A percentile compares a stretch with the other conserved stretches of the same genome.
These are phyloP conservation scores for Eutrema yunnanense DNA, from an alignment of 345 rosid species.

Conservation along the genomic window DNA sequence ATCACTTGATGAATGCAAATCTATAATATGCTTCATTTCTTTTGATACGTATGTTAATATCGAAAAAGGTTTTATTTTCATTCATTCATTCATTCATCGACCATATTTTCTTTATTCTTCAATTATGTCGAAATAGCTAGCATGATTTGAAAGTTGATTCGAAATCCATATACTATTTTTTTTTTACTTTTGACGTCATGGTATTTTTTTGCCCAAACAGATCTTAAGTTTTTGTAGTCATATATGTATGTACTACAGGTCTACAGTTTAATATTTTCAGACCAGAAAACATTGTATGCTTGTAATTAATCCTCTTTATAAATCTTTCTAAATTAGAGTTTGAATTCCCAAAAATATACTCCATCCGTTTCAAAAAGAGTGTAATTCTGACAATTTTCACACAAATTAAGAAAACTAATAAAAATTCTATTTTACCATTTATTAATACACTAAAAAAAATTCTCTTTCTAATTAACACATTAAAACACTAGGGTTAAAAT, in stretches of 20 bases:
- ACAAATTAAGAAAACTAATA: too few species aligned
- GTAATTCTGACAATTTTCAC: too few species aligned
- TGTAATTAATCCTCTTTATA: neutral
- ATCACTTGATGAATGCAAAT: conserved; percentile 13
- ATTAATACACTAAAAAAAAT: too few species aligned
- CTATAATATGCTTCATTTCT: conserved; percentile 14
- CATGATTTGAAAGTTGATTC: conserved; percentile 11
- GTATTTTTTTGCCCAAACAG: neutral
- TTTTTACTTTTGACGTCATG: neutral
- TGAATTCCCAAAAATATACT: neutral
- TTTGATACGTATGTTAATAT: neutral
- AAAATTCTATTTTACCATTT: too few species aligned
- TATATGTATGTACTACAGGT: too few species aligned
- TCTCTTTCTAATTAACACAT: too few species aligned
- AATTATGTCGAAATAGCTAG: neutral
- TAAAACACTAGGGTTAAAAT: too few species aligned
- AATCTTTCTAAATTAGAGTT: neutral
- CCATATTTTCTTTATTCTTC: conserved; percentile 12
- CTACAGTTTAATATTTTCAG: neutral
- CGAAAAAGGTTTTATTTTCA: neutral
- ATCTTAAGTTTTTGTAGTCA: too few species aligned
- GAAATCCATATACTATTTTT: neutral
- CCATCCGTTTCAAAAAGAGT: too few species aligned
- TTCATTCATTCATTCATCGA: conserved; percentile 11
- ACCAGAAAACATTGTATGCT: neutral